Base-by-base conservation (phyloP, 495 filamentous ascomycete species). In the Rusavskia elegans region DNA sequence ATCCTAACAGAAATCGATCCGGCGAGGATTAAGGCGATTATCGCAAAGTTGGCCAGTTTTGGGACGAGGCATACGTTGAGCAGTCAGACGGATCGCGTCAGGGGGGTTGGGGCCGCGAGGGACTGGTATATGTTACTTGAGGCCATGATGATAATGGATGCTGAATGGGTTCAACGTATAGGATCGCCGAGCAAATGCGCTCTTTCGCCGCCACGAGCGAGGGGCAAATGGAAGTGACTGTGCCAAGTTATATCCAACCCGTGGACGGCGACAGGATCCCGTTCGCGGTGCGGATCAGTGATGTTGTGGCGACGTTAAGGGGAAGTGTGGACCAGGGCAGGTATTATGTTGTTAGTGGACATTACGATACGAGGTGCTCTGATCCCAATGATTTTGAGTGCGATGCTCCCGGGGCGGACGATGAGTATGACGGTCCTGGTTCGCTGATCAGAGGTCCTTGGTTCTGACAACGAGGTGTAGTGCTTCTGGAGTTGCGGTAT, bases 351-450 rank as follows among this genome's bases (percentile, higher is more conserved):
- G 64, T 75, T 4, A 70, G 69, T 3, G 73, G 73, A 6, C 75
- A 78, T 53, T 78, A 78, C 61, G 75, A 78, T 55, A 68, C 59
- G 37, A 62, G 74, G 8, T 62, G 65, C 9, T 68, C 66, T n/a
- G 65, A 78, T 56, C 53, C 69, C 5, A 63, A 69, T 29, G 61
- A 78, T 56, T 75, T 68, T 54, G 65, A 63, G n/a, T 59, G 56
- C 53, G 71, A 75, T 51, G 71, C 73, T 8, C 75, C 75, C 7
- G 75, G 75, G 9, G 71, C 75, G 2, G 71, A 78, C 55, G 75
- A 78, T 51, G 71, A 78, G 44, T 46, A 29, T 16, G 19, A 29
- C 29, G 19, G 0, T 2, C 44, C 21, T 6, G 14, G 29, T 46
- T 17, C 4, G 0, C 23, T 29, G 21, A 1, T 35, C 32, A 35